Base-by-base conservation (phyloP, 1,284 basidiomycete genomes). In the Heterobasidion occidentale region DNA sequence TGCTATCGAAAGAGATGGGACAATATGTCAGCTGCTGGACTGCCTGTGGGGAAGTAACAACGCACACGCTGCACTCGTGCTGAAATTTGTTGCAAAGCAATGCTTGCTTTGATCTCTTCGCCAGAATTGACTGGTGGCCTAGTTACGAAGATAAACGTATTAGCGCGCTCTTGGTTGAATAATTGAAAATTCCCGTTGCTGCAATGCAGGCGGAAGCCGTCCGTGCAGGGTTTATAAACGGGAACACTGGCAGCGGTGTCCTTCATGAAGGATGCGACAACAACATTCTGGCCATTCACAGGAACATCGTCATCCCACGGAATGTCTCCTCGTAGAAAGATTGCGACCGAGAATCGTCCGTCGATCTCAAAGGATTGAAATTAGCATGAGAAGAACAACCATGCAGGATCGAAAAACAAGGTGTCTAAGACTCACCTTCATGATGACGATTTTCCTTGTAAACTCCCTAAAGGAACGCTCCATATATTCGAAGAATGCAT, bases 51-150 rank as follows among this genome's bases (percentile, higher is more conserved):
- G 17, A 44, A 6, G 17, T 1, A 12, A 34, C n/a, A 11, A 57
- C 72, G 14, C 56, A 84, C 84, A 67, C 68, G 66, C 59, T 78
- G 75, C 0, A 85, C 80, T 4, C 71, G 71, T 0, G 61, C 63
- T 0, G 82, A 84, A 51, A 86, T 80, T 60, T 84, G 84, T 59
- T 81, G 73, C 53, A 86, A 64, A 2, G 83, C 84, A 14, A 86
- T 81, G 59, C 84, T 86, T 0, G 76, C 69, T 0, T 75, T 70
- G 36, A 84, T 70, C 51, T 83, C 81, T 11, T 73, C 64, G 2
- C 70, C 72, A 1, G 77, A 77, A 8, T 71, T 71, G 8, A 66
- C 64, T 6, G 79, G 75, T 5, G 78, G 75, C 9, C 76, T 73
- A 9, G 74, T 74, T 35, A 86, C 67, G 60, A 80, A 83, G 45